Percentiles rank a stretch among this genome's conserved stretches.
phyloP scores from a whole-genome alignment of 2,329 filamentous ascomycete species.

The Neonectria magnoliae region DNA sequence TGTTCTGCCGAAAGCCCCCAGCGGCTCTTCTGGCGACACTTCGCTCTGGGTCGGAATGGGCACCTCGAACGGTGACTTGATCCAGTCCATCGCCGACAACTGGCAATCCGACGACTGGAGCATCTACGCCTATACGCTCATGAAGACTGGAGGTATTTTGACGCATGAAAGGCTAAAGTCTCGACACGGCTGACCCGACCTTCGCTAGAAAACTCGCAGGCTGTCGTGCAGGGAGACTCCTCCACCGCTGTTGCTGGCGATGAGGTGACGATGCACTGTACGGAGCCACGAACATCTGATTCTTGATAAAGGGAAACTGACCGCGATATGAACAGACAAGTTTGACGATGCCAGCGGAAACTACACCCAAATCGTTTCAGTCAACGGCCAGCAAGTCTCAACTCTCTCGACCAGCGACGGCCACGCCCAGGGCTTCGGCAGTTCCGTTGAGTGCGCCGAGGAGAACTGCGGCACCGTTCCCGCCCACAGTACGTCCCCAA shows the following conservation, averaged over 20 bases:
- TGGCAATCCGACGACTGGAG: conserved; percentile 47
- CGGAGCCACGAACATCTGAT: neutral
- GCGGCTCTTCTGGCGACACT: conserved; percentile 48
- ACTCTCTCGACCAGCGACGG: conserved; percentile 57
- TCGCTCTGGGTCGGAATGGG: conserved; percentile 61
- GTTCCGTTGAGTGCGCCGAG: conserved; percentile 69
- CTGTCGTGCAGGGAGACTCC: conserved; percentile 28
- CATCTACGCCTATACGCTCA: conserved; percentile 55
- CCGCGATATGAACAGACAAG: conserved; percentile 25
- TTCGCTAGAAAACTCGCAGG: conserved; percentile 24
- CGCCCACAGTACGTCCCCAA: conserved; percentile 29
- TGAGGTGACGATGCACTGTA: conserved; percentile 38
- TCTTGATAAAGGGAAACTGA: fast-evolving
- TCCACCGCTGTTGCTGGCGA: conserved; percentile 27
- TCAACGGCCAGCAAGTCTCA: conserved; percentile 45
- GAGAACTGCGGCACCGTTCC: conserved; percentile 74
- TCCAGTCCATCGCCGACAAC: conserved; percentile 58
- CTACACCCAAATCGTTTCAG: conserved; percentile 33
- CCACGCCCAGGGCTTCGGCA: conserved; percentile 55
- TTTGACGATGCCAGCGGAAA: conserved; percentile 26
- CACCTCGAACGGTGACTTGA: conserved; percentile 56
- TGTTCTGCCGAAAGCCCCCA: conserved; percentile 51
- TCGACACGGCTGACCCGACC: neutral
- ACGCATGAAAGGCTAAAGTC: too few relatives aligned
- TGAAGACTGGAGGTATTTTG: conserved; percentile 43